A percentile compares a stretch with the other conserved stretches of the same genome.
These are phyloP conservation scores for Actinomortierella wolfii DNA, from an alignment of 371 early-diverging fungal genomes.

Conservation along the genomic window DNA sequence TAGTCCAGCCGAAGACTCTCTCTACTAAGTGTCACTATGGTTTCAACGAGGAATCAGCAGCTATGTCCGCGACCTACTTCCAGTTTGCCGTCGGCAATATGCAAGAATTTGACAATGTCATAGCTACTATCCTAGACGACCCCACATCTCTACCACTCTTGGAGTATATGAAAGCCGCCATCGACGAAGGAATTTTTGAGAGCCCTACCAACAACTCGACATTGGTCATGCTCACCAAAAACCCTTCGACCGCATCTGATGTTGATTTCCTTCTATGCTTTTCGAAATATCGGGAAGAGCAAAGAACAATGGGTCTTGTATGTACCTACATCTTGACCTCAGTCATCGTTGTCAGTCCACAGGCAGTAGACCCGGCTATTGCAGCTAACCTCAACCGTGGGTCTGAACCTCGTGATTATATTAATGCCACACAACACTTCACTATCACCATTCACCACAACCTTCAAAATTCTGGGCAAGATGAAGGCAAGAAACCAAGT, in stretches of 20 bases:
- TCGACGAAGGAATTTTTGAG: background rate
- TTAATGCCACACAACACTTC: background rate
- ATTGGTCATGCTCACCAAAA: background rate
- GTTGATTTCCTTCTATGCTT: constrained; percentile 5
- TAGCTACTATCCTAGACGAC: constrained; percentile 8
- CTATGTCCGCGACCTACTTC: background rate
- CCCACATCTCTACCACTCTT: constrained; percentile 4
- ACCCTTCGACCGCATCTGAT: background rate
- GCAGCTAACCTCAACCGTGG: background rate
- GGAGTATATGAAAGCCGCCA: constrained; percentile 4
- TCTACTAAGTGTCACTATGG: constrained; percentile 5
- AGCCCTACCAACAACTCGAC: constrained; percentile 1
- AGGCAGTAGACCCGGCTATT: constrained; percentile 1
- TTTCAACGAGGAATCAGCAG: background rate
- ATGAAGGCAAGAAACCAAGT: too few species aligned
- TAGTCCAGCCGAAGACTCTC: background rate
- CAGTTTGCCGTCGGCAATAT: constrained; percentile 7
- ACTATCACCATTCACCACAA: constrained; percentile 2
- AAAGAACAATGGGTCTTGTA: constrained; percentile 1
- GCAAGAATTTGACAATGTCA: constrained; percentile 6
- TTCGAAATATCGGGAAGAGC: background rate
- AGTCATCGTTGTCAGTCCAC: constrained; percentile 1
- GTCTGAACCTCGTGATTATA: background rate
- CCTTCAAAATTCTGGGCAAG: background rate
- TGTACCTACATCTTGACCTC: constrained; percentile 1